Base-by-base conservation (phyloP, 345 rosid genomes). In the Eucalyptus shirleyi region DNA sequence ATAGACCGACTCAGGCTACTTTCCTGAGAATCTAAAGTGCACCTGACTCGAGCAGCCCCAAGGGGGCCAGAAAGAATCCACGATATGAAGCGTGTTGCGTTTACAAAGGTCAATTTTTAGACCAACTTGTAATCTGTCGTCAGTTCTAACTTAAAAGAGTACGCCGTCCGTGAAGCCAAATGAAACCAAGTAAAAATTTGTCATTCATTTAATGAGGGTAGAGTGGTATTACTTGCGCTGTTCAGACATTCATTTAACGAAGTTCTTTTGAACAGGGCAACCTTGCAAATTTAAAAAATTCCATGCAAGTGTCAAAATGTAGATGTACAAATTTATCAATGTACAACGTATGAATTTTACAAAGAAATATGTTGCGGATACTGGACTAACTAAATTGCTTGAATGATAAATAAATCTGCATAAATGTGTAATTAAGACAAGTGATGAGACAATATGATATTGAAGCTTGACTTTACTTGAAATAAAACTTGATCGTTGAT, bases 311-410 rank as follows among this genome's bases (percentile, higher is more conserved):
- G 40, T 16, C 40, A 67, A 67, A 67, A 67, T 67, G 80, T 32
- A 67, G 80, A 32, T 32, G 80, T 32, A 67, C 80, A 67, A 67
- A 67, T 67, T 32, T 67, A 17, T 67, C 11, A n/a, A 16, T 8
- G 37, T n/a, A 32, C 77, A n/a, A 65, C 18, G n/a, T n/a, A 65
- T 65, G 77, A 65, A 65, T 65, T n/a, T 65, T n/a, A n/a, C 77
- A n/a, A 65, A 62, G 69, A 62, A 62, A 62, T 88, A 34, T 82
- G 94, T 96, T 87, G 90, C 95, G 85, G 96, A 97, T 95, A 86
- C 2, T n/a, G 6, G 44, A 49, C 62, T 17, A 81, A 21, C 56
- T 88, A 40, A 55, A 32, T 42, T 12, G 50, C 34, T 37, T 80
- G 13, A 72, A 72, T 86, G 62, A 69, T 59, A 8, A 44, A 15